These are phyloP conservation scores for Aureobasidium sp. DNA, from an alignment of 2,329 filamentous ascomycete genomes.

Conservation along the genomic window DNA sequence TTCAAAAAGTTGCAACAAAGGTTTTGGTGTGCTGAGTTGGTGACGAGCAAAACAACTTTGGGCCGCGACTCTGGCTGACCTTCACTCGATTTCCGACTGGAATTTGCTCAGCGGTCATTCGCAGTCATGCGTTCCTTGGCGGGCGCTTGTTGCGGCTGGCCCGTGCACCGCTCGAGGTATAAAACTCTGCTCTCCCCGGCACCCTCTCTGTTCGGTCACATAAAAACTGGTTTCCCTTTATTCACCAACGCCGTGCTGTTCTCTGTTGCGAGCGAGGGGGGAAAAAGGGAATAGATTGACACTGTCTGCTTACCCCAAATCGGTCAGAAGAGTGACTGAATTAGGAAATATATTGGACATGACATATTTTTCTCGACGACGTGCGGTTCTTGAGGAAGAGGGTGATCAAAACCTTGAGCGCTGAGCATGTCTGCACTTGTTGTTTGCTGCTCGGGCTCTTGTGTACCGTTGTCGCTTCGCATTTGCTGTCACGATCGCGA, in stretches of 20 bases:
- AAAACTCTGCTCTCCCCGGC: constrained; percentile 10
- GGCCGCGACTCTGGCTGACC: neutral
- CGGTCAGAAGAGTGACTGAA: constrained; percentile 14
- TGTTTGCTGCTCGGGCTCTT: neutral
- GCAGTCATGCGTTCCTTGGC: no score
- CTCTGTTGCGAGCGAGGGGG: constrained; percentile 12
- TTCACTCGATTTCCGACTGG: neutral
- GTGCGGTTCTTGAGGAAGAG: no score
- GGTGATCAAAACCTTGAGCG: no score
- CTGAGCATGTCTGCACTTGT: neutral
- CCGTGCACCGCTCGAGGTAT: neutral
- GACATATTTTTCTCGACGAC: no score
- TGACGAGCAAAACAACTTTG: constrained; percentile 1
- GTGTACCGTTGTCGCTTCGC: neutral
- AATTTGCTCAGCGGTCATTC: constrained; percentile 5
- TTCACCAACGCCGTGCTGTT: neutral
- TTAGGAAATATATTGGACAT: constrained; percentile 17
- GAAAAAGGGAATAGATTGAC: constrained; percentile 16
- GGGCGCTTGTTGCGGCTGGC: neutral
- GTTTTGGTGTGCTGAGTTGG: neutral
- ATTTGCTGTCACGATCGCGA: neutral
- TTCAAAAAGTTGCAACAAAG: neutral
- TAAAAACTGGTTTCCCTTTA: neutral
- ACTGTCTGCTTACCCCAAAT: constrained; percentile 19
- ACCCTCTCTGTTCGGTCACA: constrained; percentile 12